These are phyloP conservation scores for Xylaria sp. DNA, from an alignment of 2,329 filamentous ascomycete species.

Conservation along the genomic window DNA sequence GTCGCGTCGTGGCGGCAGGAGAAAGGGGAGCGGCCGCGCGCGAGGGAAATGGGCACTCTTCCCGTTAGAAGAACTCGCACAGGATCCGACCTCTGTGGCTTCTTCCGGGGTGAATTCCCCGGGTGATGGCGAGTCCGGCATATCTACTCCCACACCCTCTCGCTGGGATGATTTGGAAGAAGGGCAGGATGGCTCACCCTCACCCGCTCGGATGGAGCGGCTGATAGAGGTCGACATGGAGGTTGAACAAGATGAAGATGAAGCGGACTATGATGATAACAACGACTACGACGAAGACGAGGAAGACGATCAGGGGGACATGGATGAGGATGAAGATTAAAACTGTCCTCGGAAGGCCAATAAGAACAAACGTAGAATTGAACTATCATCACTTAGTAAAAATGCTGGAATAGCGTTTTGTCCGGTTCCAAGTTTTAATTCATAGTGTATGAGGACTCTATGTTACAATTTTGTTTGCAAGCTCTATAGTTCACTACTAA, in stretches of 20 bases:
- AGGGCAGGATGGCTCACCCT: neutral
- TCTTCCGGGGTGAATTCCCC: constrained; percentile 8
- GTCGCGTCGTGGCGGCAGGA: constrained; percentile 14
- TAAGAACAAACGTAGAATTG: neutral
- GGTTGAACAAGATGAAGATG: constrained; percentile 24
- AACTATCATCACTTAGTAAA: neutral
- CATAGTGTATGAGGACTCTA: neutral
- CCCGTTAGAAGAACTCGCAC: constrained; percentile 13
- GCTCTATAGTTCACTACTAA: neutral
- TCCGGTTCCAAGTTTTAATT: neutral
- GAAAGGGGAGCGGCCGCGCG: constrained; percentile 18
- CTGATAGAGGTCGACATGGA: constrained; percentile 24
- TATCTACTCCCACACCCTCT: constrained; percentile 36
- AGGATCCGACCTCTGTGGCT: constrained; percentile 7
- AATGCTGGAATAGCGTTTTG: neutral
- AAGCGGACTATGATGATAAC: constrained; percentile 20
- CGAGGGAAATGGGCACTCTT: constrained; percentile 25
- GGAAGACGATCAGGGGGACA: constrained; percentile 26
- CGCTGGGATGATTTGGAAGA: constrained; percentile 35
- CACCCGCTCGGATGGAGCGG: neutral
- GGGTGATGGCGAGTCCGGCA: neutral
- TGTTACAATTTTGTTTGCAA: neutral
- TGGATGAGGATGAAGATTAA: constrained; percentile 29
- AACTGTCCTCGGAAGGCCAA: neutral
- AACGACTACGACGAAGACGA: constrained; percentile 25